Base-by-base conservation (phyloP, 2,329 filamentous ascomycete genomes). In the Fonsecaea nubica region DNA sequence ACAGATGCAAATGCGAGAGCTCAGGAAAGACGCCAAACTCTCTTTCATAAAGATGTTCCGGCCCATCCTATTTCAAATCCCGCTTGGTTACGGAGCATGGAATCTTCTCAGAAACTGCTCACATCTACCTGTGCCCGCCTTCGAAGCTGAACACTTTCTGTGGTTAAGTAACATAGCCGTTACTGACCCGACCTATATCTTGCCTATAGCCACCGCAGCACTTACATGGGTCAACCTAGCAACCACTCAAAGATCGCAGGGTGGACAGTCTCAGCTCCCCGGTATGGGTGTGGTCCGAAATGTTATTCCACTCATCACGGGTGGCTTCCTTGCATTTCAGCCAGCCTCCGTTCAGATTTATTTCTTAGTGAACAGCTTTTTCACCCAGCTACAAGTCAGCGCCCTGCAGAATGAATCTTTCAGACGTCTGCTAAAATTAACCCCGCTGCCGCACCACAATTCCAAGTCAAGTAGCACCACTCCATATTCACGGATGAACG, bases 121-220 rank as follows among this genome's bases (percentile, higher is more conserved):
- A 1, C 77, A 83, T 25, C 80, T 98, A 56, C 94, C 94, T 3
- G 92, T 97, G 4, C 94, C 94, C 0, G 89, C 87, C 0, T 78
- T 98, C 70, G 86, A 91, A 72, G 81, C 80, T 0, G 91, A 91
- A 36, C 89, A 91, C 2, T 79, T 89, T 40, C 79, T 89, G 48
- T 99, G 95, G 95, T 86, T 98, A 71, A 79, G 82, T 1, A 91
- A 98, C 77, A 79, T 99, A 69, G 89, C 92, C 0, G 75, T 88
- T 25, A 77, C 86, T 1, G 95, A 99, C 77, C 94, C 95, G 0
- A 89, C 84, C 73, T 94, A 87, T 72, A 77, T 95, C 48, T 80
- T 98, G 36, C 95, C 95, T 1, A 69, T 87, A 2, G 64, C 84
- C 1, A 87, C 88, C 2, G 84, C 88, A 1, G 77, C 75, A 7